Evolutionary conservation across 2,329 filamentous ascomycete species (phyloP), one percentile per base, ranked within the genome.

Genomic region (Beauveria sp.): DNA sequence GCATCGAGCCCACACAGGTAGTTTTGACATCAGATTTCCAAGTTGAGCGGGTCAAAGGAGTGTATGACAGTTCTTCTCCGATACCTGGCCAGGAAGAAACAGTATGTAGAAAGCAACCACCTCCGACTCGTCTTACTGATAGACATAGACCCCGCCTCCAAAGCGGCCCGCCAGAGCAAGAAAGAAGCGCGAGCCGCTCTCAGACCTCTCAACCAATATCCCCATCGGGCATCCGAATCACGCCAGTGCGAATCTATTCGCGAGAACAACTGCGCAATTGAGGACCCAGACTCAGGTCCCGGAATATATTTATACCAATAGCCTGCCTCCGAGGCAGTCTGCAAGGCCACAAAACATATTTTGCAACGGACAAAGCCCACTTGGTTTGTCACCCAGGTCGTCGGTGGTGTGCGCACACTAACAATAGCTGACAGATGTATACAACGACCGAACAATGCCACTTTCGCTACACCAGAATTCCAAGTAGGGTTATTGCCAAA

Each of bases 1-100:
- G 80, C 2, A 84, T 91, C 40, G 81, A 84, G 61, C 82, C 86
- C 9, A 83, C 74, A 0, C 89, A 92, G 73, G 75, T 84, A 24
- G 83, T 91, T 54, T 88, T 87, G 75, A 78, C 81, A 40, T 69
- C 77, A 2, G 74, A 79, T 42, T 76, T 84, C 20, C 74, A 80
- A 50, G 71, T 84, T 12, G 77, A 81, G 67, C 77, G 79, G 57
- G 71, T 76, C 30, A 79, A 84, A 61, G 79, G 84, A 63, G 83
- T 88, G 42, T 88, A 87, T 50, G 84, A 84, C 45, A 79, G 77
- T 46, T 81, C 83, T 18, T 86, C 84, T 0, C 73, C 74, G 67
- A 76, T 64, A 42, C 71, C 71, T 40, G 73, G 70, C 20, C 70
- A 74, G 61, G 72, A 73, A 56, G 73, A 74, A 59, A 68, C 78